Evolutionary conservation across 176 grass and related monocot genomes (phyloP), one percentile per base, ranked within the genome.

Genomic region (Triticum turgidum): DNA sequence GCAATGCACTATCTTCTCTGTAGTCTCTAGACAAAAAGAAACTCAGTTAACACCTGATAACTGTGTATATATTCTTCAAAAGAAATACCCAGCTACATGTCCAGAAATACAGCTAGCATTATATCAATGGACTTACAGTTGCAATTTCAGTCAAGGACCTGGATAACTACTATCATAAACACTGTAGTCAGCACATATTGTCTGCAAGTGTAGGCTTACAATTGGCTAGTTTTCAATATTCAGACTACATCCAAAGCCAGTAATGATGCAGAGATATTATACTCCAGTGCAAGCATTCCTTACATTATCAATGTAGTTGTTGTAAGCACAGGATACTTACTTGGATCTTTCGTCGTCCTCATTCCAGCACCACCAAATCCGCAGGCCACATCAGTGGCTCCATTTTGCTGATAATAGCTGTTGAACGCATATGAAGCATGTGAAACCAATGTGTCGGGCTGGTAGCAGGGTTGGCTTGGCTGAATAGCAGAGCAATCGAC

Each of bases 401-500:
- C 97, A 61, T 93, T 99, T 83, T 94, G 92, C 83, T 99, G 97
- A 81, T 88, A 99, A 77, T 90, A 99, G 80, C 87, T 93, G 72
- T 99, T 97, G 68, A 96, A 97, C 6, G 94, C 94, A 85, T 73
- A 99, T 32, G 94, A 96, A 42, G 97, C 97, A 83, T 99, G 94
- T 24, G 97, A 94, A 82, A 22, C 87, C 73, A 94, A 83, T 33
- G 90, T 97, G 67, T 96, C 85, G 7, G 97, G 94, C 41, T 97
- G 94, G 81, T 96, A 99, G 79, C 94, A 99, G 8, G 90, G 94
- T 73, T 99, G 97, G 86, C 97, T 97, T 6, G 97, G 94, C n/a
- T 99, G 97, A 85, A 99, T 90, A 61, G 97, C 87, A 6, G 94
- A 96, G 82, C 97, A 99, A 85, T 99, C 97, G 11, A 97, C 92